Base-by-base conservation (phyloP, 305 asterid genomes). In the Fraxinus baroniana region DNA sequence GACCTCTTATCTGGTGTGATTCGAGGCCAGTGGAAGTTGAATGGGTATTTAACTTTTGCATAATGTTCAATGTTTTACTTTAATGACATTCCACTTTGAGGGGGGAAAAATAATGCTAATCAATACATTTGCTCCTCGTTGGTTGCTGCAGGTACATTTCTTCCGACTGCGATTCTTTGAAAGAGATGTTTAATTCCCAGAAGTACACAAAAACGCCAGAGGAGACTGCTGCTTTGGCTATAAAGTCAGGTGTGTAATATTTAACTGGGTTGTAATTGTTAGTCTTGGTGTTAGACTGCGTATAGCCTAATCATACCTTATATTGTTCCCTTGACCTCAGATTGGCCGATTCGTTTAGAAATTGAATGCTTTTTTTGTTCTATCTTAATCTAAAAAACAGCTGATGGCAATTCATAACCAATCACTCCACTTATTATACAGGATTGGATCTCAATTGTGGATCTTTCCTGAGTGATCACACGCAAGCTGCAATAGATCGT, bases 391-490 rank as follows among this genome's bases (percentile, higher is more conserved):
- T 62, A 26, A 15, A 28, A 32, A 30, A 28, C 10, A 70, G 17
- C 9, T 70, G 20, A 30, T 70, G 39, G 26, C 15, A 52, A 5
- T 46, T n/a, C 71, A 35, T 33, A 28, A 9, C 35, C 33, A 24
- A 60, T 60, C 18, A n/a, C 36, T 46, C 52, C 28, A 6, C 49
- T 20, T 9, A 26, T 22, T 0, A 28, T 70, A 85, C 91, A 91
- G 98, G 98, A 5, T 80, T 95, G 93, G 99, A 95, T 84, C 90
- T 95, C 8, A 91, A 94, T 81, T 95, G 99, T 81, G 98, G 97
- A 4, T 12, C 73, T 20, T 95, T 92, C 82, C 79, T 94, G 33
- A 80, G 77, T 64, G 81, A 71, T 17, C 57, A 90, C 81, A 88
- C 95, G 5, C 91, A 88, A 80, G 85, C 89, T 10, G 97, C 99